Evolutionary conservation across 2,329 filamentous ascomycete genomes (phyloP), one percentile per base, ranked within the genome.

Genomic region (Apiospora aurea): DNA sequence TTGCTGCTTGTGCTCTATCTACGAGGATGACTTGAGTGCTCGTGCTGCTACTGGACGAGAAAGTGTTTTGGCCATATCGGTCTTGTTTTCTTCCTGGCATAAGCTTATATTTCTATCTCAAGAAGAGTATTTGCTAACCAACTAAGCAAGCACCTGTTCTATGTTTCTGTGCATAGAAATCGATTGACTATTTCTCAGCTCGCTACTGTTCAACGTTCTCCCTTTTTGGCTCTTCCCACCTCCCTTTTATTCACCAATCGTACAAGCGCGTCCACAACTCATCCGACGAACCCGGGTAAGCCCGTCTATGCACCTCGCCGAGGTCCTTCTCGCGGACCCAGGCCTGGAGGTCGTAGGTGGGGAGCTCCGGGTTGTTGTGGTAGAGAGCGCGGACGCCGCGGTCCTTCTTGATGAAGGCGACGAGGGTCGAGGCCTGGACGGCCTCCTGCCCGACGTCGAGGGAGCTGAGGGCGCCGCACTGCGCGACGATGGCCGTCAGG

Each of bases 381-480:
- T 79, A 78, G 13, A 80, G 74, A 4, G 68, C 70, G 69, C 71
- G 75, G 51, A 80, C 74, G 10, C 77, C 77, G 29, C 41, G 73
- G 26, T 38, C 10, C 49, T 68, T 24, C 5, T 38, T 69, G 16
- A 80, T 72, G 11, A 77, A 72, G 29, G 71, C 73, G 11, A 72
- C 75, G 8, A 80, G 51, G 1, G 76, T 71, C 6, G 71, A 70
- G 67, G 77, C 57, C 21, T 71, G 69, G 26, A 80, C 67, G 18
- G 67, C 34, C 41, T 79, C 77, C 16, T 72, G 24, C 4, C 71
- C 73, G 44, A 79, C 72, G 10, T 80, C 77, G 18, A 80, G 69
- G 44, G 68, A 73, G 57, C 71, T 71, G 16, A 80, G 69, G 57
- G 76, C 78, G 29, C 78, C 77, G 64, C 80, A 80, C 16, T 77